Evolutionary conservation across 2,329 filamentous ascomycete species (phyloP), one percentile per base, ranked within the genome.

Genomic region (Monosporascus sp.): DNA sequence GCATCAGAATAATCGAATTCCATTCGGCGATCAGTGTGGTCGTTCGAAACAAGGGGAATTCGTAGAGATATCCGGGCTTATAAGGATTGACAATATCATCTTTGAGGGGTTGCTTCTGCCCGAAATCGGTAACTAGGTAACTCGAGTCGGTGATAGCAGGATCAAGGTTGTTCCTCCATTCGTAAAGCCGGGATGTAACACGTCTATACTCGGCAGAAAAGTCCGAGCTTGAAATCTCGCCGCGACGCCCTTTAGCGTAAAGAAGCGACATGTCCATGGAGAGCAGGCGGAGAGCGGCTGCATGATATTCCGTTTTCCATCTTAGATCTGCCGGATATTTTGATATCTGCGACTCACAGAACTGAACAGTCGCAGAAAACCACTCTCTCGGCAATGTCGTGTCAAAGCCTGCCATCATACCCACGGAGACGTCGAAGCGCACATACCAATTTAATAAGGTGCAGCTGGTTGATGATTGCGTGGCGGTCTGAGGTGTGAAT

Each of bases 371-470:
- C 7, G 78, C 75, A 2, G 79, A 76, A 64, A 93, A 92, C 92
- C 92, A 97, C 55, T 91, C 85, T 47, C 85, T 81, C 7, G 86
- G 80, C 16, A 97, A 76, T 2, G 86, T 81, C 1, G 89, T 85
- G 60, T 86, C 84, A 60, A 88, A 88, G 1, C 89, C 88, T 24
- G 89, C 89, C 78, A 96, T 85, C 57, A 97, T 81, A 1, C 89
- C 88, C 6, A 90, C 85, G 53, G 92, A 89, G 9, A 92, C 79
- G 68, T 97, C 94, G 66, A 96, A 96, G 37, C 92, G 86, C 31
- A 85, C 80, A 69, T 96, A 97, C 94, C 94, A 97, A n/a, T 81
- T 78, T 49, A 96, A 80, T 45, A 94, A 84, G 63, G 88, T 85
- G 31, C 88, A 83, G 31, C 87, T 83, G 16, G 88, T 80, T 4